These are phyloP conservation scores for Spatholobus suberectus DNA, from an alignment of 306 rosid genomes.

Conservation along the genomic window DNA sequence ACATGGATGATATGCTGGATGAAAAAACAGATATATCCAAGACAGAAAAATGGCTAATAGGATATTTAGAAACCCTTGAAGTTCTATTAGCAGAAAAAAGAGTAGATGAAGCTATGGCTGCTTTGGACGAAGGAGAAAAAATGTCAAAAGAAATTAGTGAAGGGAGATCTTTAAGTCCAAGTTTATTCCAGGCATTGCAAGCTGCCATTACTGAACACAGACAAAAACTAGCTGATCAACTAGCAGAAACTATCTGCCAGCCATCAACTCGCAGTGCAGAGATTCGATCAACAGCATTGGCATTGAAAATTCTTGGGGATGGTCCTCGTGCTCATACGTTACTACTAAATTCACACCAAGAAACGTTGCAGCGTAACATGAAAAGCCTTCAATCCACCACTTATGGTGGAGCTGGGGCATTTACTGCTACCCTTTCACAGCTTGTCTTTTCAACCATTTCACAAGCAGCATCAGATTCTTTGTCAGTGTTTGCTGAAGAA, in stretches of 20 bases:
- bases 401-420: slow-evolving; percentile 53
- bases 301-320: slow-evolving; percentile 80
- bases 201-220: slow-evolving; percentile 63
- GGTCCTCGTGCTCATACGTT: slow-evolving; percentile 83
- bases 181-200: slow-evolving; percentile 51
- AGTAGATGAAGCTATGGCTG: slow-evolving; percentile 74
- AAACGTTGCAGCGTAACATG: slow-evolving; percentile 55
- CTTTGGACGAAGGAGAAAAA: slow-evolving; percentile 72
- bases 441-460: slow-evolving; percentile 79
- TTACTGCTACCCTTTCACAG: slow-evolving; percentile 70
- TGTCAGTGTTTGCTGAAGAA: slow-evolving; percentile 70
- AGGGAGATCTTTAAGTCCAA: slow-evolving; percentile 47
- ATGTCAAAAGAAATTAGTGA: slow-evolving; percentile 49
- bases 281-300: slow-evolving; percentile 65
- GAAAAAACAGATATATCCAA: slow-evolving; percentile 58
- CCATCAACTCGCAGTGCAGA: slow-evolving; percentile 67
- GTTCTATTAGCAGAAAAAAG: slow-evolving; percentile 87
- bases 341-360: slow-evolving; percentile 67
- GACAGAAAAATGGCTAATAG: slow-evolving; percentile 68
- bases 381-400: slow-evolving; percentile 47
- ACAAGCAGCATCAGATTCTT: slow-evolving; percentile 73
- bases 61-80: slow-evolving; percentile 72
- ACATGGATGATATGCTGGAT: slow-evolving; percentile 45
- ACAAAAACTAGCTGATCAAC: slow-evolving; percentile 70
- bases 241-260: slow-evolving; percentile 73